Evolutionary conservation across 2,329 filamentous ascomycete species (phyloP).

Genomic region (Neonectria ditissima): DNA sequence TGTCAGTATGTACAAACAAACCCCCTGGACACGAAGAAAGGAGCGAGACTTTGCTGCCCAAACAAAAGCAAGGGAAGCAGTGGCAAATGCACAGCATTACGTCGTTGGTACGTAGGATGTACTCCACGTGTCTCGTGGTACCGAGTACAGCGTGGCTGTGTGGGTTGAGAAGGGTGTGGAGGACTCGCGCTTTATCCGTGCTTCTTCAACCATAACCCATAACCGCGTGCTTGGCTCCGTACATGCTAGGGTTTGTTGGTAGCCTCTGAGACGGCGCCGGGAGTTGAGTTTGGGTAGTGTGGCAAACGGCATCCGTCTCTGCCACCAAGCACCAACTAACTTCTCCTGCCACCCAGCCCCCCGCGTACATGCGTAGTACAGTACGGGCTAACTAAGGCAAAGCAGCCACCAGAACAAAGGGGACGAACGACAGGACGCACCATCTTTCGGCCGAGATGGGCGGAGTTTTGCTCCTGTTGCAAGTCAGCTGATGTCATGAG

Average conservation of each 20-base stretch:
- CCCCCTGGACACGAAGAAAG: not conserved
- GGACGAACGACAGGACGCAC: not conserved
- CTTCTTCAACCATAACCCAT: not conserved
- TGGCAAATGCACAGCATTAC: not conserved
- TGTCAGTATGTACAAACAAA: too few relatives aligned
- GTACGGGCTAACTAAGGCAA: too few relatives aligned
- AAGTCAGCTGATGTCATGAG: not conserved
- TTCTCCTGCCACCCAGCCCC: too few relatives aligned
- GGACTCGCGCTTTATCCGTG: not conserved
- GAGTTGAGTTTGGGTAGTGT: conserved; percentile 7
- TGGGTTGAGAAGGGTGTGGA: not conserved
- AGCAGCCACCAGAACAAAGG: not conserved
- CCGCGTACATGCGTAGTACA: too few relatives aligned
- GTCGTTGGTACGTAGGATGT: not conserved
- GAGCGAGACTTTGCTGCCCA: too few relatives aligned
- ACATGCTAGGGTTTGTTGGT: not conserved
- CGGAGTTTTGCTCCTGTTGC: not conserved
- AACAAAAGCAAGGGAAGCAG: not conserved
- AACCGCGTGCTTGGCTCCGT: too few relatives aligned
- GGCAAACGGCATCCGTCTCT: too few relatives aligned
- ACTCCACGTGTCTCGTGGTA: not conserved
- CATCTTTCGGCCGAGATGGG: conserved; percentile 9
- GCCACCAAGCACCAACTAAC: too few relatives aligned
- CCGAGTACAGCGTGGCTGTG: not conserved
- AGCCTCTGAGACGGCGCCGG: conserved; percentile 4